Evolutionary conservation across 2,329 filamentous ascomycete genomes (phyloP).

Genomic region (Alternaria ventricosa): DNA sequence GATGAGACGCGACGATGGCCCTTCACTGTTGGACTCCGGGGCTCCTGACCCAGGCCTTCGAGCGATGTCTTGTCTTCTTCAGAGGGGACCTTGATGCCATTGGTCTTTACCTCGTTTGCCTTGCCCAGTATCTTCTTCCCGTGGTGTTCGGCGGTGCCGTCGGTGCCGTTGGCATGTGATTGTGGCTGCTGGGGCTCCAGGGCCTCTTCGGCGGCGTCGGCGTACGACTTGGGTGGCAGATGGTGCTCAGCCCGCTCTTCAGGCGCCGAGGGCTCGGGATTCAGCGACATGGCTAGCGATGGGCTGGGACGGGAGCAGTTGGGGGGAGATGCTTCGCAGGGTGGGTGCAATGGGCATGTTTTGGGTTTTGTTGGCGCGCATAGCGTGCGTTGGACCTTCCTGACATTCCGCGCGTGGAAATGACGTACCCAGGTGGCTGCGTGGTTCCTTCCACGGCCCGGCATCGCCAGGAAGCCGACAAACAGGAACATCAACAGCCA

Average conservation of each 20-base stretch:
- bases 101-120: conserved; percentile 15
- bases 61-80: conserved; percentile 24
- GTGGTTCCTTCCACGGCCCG: not conserved
- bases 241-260: conserved; percentile 48
- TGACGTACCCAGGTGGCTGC: conserved; percentile 20
- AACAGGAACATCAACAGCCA: not conserved
- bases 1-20: conserved; percentile 39
- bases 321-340: conserved; percentile 4
- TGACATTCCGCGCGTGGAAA: conserved; percentile 21
- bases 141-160: conserved; percentile 20
- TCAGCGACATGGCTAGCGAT: conserved; percentile 48
- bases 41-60: conserved; percentile 44
- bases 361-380: conserved; percentile 28
- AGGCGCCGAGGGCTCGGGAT: conserved; percentile 50
- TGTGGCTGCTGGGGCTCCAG: conserved; percentile 31
- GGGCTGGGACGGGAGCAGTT: conserved; percentile 2
- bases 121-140: conserved; percentile 11
- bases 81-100: conserved; percentile 18
- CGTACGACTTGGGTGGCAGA: conserved; percentile 53
- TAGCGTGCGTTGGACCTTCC: conserved; percentile 28
- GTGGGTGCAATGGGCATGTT: conserved; percentile 7
- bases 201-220: conserved; percentile 49
- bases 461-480: not conserved
- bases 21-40: conserved; percentile 39
- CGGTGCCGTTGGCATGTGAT: conserved; percentile 30